Conservation (phyloP, 2,329 filamentous ascomycete species). For the Ilyonectria sp. region DNA sequence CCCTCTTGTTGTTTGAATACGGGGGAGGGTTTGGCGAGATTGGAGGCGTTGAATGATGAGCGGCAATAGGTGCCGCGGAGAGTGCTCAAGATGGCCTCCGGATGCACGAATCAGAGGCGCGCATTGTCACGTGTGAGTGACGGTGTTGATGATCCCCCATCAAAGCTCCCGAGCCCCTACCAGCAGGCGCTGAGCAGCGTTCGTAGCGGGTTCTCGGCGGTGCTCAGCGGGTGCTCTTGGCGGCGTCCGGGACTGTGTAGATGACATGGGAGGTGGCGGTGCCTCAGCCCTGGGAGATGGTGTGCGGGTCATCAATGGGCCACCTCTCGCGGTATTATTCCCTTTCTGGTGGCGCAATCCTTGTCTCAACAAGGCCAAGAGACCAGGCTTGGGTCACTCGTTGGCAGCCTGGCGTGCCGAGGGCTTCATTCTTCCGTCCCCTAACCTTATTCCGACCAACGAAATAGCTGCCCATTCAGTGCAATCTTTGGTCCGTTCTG, state of each 20-base stretch:
- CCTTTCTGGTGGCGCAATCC: constrained; percentile 19
- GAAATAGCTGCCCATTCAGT: not conserved
- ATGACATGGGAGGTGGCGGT: constrained; percentile 37
- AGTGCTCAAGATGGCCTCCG: constrained; percentile 11
- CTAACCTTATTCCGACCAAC: constrained; percentile 19
- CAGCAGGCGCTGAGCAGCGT: too few species aligned
- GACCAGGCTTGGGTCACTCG: not conserved
- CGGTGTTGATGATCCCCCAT: constrained; percentile 31
- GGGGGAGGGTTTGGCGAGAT: constrained; percentile 28
- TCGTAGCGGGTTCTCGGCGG: constrained; percentile 11
- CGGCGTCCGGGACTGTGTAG: not conserved
- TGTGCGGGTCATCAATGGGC: constrained; percentile 51
- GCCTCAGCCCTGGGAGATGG: constrained; percentile 20
- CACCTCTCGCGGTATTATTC: constrained; percentile 45
- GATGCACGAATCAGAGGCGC: constrained; percentile 40
- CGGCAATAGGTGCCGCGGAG: not conserved
- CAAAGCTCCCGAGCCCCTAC: not conserved
- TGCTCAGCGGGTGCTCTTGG: not conserved
- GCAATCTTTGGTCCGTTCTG: not conserved
- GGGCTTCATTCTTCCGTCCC: not conserved
- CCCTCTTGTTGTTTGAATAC: constrained; percentile 1
- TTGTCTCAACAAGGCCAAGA: not conserved
- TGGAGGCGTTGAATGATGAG: constrained; percentile 22
- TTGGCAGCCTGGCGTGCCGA: not conserved
- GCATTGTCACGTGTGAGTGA: constrained; percentile 42